Conservation (phyloP, 345 rosid species). For the Aquilaria yunnanensis region DNA sequence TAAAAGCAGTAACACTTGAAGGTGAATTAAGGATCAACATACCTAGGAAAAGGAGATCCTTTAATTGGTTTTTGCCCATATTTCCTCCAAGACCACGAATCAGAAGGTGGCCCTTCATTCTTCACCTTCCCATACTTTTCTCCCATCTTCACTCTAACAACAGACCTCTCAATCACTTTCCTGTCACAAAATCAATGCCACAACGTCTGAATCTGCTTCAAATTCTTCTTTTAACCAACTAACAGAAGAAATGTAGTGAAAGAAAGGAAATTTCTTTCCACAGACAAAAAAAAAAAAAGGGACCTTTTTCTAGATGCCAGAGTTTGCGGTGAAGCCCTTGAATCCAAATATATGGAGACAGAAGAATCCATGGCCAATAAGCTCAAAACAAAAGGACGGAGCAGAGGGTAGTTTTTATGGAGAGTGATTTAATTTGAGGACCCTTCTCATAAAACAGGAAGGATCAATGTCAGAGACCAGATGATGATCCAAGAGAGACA, state of each 20-base stretch:
- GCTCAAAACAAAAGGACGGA: slow-evolving; percentile 6
- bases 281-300: not conserved
- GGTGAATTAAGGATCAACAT: not conserved
- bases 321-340: slow-evolving; percentile 28
- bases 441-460: not conserved
- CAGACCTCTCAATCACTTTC: slow-evolving; percentile 54
- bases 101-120: slow-evolving; percentile 62
- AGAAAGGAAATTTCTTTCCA: not conserved
- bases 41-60: slow-evolving; percentile 71
- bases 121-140: slow-evolving; percentile 45
- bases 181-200: slow-evolving; percentile 16
- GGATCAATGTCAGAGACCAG: slow-evolving; percentile 11
- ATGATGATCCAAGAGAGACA: slow-evolving; percentile 1
- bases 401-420: slow-evolving; percentile 1
- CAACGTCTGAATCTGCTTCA: not conserved
- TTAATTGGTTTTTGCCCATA: slow-evolving; percentile 67
- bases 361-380: slow-evolving; percentile 32
- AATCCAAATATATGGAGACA: slow-evolving; percentile 27
- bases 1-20: no score
- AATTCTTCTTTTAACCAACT: no score
- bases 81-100: slow-evolving; percentile 73
- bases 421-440: not conserved
- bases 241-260: no score
- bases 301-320: slow-evolving; percentile 54
- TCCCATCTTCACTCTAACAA: slow-evolving; percentile 45